Base-by-base conservation (phyloP, 768 basidiomycete species). In the Hortiboletus campestris region DNA sequence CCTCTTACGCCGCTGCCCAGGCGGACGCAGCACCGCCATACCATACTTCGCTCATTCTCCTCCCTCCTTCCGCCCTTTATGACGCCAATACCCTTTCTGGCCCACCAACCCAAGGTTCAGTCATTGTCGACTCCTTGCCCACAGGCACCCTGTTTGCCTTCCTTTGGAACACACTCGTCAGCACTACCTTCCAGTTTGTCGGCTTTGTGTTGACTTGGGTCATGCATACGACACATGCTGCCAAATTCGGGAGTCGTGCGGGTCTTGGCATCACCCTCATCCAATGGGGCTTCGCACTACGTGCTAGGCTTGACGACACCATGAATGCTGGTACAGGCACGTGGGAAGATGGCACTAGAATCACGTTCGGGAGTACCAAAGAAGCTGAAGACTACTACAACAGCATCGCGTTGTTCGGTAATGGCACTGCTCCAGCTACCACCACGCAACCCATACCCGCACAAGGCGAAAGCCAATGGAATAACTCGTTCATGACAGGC, bases 11-110 rank as follows among this genome's bases (percentile, higher is more conserved):
- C 14, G 80, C 85, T 31, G 97, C 97, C 11, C 87, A 95, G 67
- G 86, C 90, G 16, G 97, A 99, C 72, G 85, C 93, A n/a, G 94
- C 94, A 8, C 97, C 97, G 5, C 91, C 94, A 1, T 99, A 99
- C 73, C 98, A 94, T 85, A 96, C 98, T 62, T 97, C 93, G 2
- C 95, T 93, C 3, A 84, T 98, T n/a, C 91, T 98, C 68, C 86
- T 95, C 8, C 94, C 95, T 10, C 61, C 71, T 4, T 58, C 61
- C 11, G 41, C 52, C 12, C 35, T 59, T 17, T 67, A 62, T 16
- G 60, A 68, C 19, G 25, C 65, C 35, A 85, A 83, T 59, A 71
- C 84, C 16, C 76, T 85, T 16, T 69, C 83, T 29, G 61, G 66
- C 34, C 31, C 63, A 25, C 59, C 58, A 47, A 56, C 62, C 6